phyloP scores from a whole-genome alignment of 2,329 filamentous ascomycete genomes.

The Diplodia sapinea region DNA sequence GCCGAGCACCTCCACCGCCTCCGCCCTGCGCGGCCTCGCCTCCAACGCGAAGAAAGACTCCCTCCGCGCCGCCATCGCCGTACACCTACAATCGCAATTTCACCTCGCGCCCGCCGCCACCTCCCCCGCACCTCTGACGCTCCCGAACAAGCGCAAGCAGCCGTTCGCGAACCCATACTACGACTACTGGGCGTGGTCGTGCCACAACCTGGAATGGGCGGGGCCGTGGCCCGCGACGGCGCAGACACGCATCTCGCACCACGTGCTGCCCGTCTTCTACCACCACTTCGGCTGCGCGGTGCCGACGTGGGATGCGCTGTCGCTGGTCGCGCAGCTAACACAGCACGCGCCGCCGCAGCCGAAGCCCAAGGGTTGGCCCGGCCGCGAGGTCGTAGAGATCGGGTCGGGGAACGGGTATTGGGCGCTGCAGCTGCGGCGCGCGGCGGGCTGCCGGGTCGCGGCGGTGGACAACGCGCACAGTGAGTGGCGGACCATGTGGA shows the following conservation, averaged over 20 bases:
- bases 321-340: constrained; percentile 63
- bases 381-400: constrained; percentile 66
- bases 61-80: constrained; percentile 62
- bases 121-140: constrained; percentile 41
- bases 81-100: constrained; percentile 58
- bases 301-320: constrained; percentile 69
- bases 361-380: constrained; percentile 42
- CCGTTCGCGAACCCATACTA: constrained; percentile 68
- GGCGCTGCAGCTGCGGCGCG: constrained; percentile 72
- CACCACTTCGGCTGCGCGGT: constrained; percentile 79
- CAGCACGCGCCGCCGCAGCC: constrained; percentile 37
- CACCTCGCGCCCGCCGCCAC: constrained; percentile 53
- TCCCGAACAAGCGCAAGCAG: constrained; percentile 43
- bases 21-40: constrained; percentile 66
- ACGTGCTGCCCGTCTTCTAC: constrained; percentile 74
- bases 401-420: constrained; percentile 78
- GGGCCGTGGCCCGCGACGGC: constrained; percentile 63
- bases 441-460: constrained; percentile 60
- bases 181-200: constrained; percentile 70
- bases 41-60: constrained; percentile 71
- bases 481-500: constrained; percentile 72
- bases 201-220: constrained; percentile 68
- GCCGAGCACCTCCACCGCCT: constrained; percentile 63
- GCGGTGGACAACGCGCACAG: constrained; percentile 72
- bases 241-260: constrained; percentile 64